A percentile compares a stretch with the other conserved stretches of the same genome.
Evolutionary conservation across 2,329 filamentous ascomycete species (phyloP).

Genomic region (Sclerotinia sclerotiorum): DNA sequence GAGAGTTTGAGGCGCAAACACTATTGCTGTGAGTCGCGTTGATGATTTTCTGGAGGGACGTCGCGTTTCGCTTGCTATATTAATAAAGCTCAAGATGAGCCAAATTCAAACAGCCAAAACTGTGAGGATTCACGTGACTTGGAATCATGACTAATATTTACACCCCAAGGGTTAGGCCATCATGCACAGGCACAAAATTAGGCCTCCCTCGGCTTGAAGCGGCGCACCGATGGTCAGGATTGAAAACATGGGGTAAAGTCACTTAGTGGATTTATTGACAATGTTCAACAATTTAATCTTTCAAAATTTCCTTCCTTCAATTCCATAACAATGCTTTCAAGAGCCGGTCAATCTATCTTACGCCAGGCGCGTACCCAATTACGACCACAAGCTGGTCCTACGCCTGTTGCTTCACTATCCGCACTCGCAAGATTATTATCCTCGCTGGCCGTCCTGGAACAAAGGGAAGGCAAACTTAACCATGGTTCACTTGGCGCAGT

Average conservation of each 20-base stretch:
- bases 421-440: conserved; percentile 72
- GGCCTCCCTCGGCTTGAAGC: conserved; percentile 23
- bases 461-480: conserved; percentile 85
- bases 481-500: conserved; percentile 79
- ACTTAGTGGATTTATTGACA: not conserved
- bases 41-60: conserved; percentile 21
- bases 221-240: conserved; percentile 9
- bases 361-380: conserved; percentile 45
- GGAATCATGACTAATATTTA: not conserved
- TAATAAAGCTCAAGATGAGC: conserved; percentile 22
- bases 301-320: conserved; percentile 17
- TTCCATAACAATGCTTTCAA: conserved; percentile 39
- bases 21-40: conserved; percentile 22
- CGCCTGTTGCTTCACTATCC: conserved; percentile 46
- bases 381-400: conserved; percentile 41
- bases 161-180: not conserved
- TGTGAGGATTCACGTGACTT: conserved; percentile 8
- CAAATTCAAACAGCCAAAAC: conserved; percentile 21
- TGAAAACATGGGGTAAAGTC: conserved; percentile 19
- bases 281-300: conserved; percentile 22
- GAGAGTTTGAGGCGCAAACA: conserved; percentile 21
- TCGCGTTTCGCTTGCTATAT: conserved; percentile 21
- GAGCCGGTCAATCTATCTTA: conserved; percentile 34
- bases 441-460: conserved; percentile 88
- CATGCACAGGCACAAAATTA: not conserved